A percentile compares a stretch with the other conserved stretches of the same genome.
Conservation (phyloP, 257 asterid species). For the Ehretia macrophylla region DNA sequence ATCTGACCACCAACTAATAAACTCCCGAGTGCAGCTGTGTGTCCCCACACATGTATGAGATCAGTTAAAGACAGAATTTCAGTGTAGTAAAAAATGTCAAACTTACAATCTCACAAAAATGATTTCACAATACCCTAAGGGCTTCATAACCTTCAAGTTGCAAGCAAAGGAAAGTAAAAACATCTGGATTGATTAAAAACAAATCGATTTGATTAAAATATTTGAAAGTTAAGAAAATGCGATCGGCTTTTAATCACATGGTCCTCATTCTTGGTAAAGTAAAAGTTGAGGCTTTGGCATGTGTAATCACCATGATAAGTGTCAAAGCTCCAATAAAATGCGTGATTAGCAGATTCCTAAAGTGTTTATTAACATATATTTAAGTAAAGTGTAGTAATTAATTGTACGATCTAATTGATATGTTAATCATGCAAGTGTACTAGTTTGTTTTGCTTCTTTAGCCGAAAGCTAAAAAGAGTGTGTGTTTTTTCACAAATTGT, state of each 20-base stretch:
- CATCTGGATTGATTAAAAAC: background rate
- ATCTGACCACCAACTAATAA: no score
- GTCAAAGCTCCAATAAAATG: background rate
- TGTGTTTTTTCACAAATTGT: no score
- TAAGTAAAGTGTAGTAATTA: background rate
- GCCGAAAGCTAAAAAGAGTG: slow-evolving; percentile 1
- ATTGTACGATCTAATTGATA: background rate
- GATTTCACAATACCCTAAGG: no score
- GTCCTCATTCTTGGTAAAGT: background rate
- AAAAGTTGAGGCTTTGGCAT: background rate
- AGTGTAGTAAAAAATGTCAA: no score
- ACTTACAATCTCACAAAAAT: no score
- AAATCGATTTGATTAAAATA: no score
- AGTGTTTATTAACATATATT: no score
- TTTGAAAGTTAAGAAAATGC: background rate
- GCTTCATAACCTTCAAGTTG: no score
- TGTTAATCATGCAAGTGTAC: background rate
- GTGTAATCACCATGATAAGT: background rate
- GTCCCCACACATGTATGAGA: no score
- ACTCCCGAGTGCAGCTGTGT: no score
- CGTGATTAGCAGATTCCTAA: background rate
- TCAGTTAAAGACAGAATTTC: no score
- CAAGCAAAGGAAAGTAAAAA: background rate
- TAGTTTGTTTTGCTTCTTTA: background rate
- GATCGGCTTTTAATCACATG: background rate